Evolutionary conservation across 1,284 basidiomycete species (phyloP).

Genomic region (Apiotrichum siamense): DNA sequence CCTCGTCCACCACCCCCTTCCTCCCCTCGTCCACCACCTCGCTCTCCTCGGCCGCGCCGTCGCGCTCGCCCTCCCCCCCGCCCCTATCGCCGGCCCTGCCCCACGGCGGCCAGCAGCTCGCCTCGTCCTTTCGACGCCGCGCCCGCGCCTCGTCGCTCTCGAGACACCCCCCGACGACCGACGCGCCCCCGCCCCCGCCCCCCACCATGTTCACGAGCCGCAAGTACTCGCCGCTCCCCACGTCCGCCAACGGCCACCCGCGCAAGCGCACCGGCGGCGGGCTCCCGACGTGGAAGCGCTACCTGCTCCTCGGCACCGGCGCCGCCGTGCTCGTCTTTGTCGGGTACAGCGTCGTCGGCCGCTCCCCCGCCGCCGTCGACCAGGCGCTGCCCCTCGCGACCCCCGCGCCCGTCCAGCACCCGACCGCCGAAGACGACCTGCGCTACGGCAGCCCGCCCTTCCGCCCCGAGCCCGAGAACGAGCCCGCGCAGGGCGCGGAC

Average conservation of each 20-base stretch:
- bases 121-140: slow-evolving; percentile 1
- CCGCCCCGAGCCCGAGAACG: slow-evolving; percentile 22
- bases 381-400: slow-evolving; percentile 36
- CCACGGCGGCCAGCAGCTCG: neutral
- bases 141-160: neutral
- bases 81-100: neutral
- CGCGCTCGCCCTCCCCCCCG: neutral
- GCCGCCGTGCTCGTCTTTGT: neutral
- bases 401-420: slow-evolving; percentile 19
- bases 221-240: slow-evolving; percentile 43
- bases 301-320: slow-evolving; percentile 23
- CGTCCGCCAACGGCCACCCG: slow-evolving; percentile 18
- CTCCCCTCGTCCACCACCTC: neutral
- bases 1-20: neutral
- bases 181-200: neutral
- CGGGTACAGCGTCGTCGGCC: neutral
- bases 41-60: neutral
- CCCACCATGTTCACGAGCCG: slow-evolving; percentile 35
- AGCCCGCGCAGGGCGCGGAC: slow-evolving; percentile 24
- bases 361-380: neutral
- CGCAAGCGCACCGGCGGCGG: slow-evolving; percentile 32
- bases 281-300: slow-evolving; percentile 38
- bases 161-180: neutral
- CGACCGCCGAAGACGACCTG: slow-evolving; percentile 22
- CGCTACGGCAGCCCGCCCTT: slow-evolving; percentile 42